Base-by-base conservation (phyloP, 495 filamentous ascomycete species). In the Aspergillus sclerotiicarbonarius region DNA sequence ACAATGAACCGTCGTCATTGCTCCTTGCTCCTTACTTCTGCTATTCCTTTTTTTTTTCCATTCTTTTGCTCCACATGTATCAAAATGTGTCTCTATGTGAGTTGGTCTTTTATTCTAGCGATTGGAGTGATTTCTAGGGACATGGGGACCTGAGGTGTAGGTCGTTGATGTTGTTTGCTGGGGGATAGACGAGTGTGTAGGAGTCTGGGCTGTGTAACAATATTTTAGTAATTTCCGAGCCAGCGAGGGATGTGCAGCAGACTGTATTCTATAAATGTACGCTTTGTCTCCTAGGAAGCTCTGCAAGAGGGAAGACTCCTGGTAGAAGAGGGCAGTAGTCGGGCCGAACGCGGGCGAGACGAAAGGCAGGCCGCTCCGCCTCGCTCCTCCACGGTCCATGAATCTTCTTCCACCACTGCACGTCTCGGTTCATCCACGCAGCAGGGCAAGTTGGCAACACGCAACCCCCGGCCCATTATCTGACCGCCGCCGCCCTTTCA, bases 1-100 rank as follows among this genome's bases (percentile, higher is more conserved):
- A 10, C 73, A 76, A 60, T 77, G 62, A 54, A 45, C n/a, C 47
- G 47, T 30, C 20, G 16, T 2, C 55, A 6, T 5, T 29, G 29
- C 29, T 58, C 41, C 16, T 46, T 43, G 58, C 51, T 48, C 45
- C 16, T 16, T 6, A 1, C 13, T 6, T 8, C 29, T n/a, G 3
- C n/a, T 43, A 20, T 47, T 33, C 20, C 44, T 53, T n/a, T 20
- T 39, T 20, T 31, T 53, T 35, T 41, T 52, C 18, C 57, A 31
- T 35, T 37, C 43, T n/a, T 49, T 60, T 25, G 25, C 25, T 25
- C 25, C 25, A 25, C 25, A 25, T 25, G 25, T 25, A 25, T 25
- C 25, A 25, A 25, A 25, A 25, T 25, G 25, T 25, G 25, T 5
- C 25, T 25, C 25, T 25, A 25, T 25, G 25, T 5, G 25, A 3